Base-by-base conservation (phyloP, 2,329 filamentous ascomycete genomes). In the Ascochyta lentis region DNA sequence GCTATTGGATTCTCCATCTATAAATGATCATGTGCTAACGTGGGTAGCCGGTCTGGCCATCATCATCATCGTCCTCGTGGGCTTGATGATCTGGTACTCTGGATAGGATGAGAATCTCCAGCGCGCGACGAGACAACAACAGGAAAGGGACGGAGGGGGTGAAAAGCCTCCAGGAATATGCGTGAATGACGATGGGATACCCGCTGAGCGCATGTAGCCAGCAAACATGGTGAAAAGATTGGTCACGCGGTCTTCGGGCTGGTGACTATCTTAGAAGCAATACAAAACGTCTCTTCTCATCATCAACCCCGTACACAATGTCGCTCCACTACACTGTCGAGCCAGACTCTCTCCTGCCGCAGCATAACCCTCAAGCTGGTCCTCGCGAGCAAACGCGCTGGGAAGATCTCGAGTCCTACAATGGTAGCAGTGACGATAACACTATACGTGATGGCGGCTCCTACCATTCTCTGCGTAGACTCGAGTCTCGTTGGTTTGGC, bases 321-420 rank as follows among this genome's bases (percentile, higher is more conserved):
- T 9, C 29, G 3, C 26, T 22, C 42, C 40, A 35, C 24, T 22
- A 34, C 15, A 19, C 35, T 40, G 22, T 41, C 15, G 23, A 35
- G 6, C n/a, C 35, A 1, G 42, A 40, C 4, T 19, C 19, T 9
- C 41, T 27, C 5, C 9, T 41, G 12, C 29, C 42, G 1, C 27
- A 22, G n/a, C 6, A 16, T 5, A 8, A 26, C 4, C 15, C 6
- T 2, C 41, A 29, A n/a, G 23, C 22, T 13, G 2, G 5, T 2
- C 7, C 10, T 6, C 16, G 10, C 16, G 37, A 49, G 22, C 49
- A 40, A 16, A 19, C 6, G 3, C 8, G 7, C n/a, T 48, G 44
- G 50, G 50, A 48, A 38, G 50, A 48, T 3, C 24, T 54, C n/a
- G 43, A 43, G 9, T 37, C 44, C 4, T 45, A 52, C 27, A 19